A percentile compares a stretch with the other conserved stretches of the same genome.
Conservation (phyloP, 257 asterid species). For the Misopates orontium region DNA sequence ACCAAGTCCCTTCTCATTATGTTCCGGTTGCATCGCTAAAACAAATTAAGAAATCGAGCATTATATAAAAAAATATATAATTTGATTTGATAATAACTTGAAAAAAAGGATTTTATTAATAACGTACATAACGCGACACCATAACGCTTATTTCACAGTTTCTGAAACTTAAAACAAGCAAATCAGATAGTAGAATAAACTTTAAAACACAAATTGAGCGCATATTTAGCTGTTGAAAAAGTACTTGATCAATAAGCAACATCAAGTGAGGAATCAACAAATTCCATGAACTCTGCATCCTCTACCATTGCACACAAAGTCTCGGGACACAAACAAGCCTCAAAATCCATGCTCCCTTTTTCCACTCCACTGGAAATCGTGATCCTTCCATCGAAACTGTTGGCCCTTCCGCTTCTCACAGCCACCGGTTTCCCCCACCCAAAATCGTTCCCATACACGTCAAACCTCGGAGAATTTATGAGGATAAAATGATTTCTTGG, state of each 20-base stretch:
- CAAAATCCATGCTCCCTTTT: constrained; percentile 56
- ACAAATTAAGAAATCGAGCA: too few relatives aligned
- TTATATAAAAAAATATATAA: too few relatives aligned
- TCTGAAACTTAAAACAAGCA: too few relatives aligned
- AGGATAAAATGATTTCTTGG: constrained; percentile 23
- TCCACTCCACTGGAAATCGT: constrained; percentile 34
- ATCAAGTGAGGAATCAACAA: background rate
- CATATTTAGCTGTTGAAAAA: too few relatives aligned
- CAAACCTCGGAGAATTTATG: constrained; percentile 48
- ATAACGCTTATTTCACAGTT: too few relatives aligned
- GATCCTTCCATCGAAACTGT: constrained; percentile 43
- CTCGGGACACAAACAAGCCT: constrained; percentile 35
- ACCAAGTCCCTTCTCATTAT: too few relatives aligned
- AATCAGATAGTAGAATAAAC: too few relatives aligned
- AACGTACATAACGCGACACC: too few relatives aligned
- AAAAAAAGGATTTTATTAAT: too few relatives aligned
- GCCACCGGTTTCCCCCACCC: constrained; percentile 61
- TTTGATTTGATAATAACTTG: too few relatives aligned
- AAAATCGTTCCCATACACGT: constrained; percentile 41
- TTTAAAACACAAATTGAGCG: too few relatives aligned
- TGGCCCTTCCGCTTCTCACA: constrained; percentile 46
- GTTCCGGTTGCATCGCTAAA: too few relatives aligned
- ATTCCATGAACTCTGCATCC: constrained; percentile 50
- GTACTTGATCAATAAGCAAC: background rate
- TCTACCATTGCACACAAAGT: constrained; percentile 35